Evolutionary conservation across 441 rosid genomes (phyloP), one percentile per base, ranked within the genome.

Genomic region (Hypseocharis bilobata): DNA sequence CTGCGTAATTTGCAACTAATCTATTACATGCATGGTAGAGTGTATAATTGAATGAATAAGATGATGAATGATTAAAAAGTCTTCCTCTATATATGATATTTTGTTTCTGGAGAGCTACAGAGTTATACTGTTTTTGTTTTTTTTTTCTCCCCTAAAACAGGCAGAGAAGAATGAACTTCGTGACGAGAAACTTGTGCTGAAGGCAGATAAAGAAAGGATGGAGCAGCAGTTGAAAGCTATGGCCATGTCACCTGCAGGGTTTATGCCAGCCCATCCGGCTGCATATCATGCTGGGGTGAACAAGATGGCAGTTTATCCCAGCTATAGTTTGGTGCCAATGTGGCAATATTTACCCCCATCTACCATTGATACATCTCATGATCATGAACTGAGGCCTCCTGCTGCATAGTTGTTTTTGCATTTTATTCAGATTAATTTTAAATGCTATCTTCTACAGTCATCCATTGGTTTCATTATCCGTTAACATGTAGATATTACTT

Each of bases 371-470:
- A 88, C 96, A 1, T 86, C 98, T 3, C 86, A 78, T 62, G 96
- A 92, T 74, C 89, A 88, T 60, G 89, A 89, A 80, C 84, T 83
- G 55, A 80, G 98, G 89, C 89, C 98, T 55, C 98, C 98, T 11
- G 96, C 98, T 60, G 98, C 98, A 8, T 92, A 80, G 77, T 63
- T 60, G 4, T 36, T 63, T 1, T 54, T 26, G 23, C 27, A 13
- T 17, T 22, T 26, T 32, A 32, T 32, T 32, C 38, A 32, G 16
- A 23, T 23, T 20, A 0, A 49, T 1, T 47, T 30, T 60, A 59
- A 64, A 55, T 72, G 71, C 64, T 71, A 19, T 61, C 6, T 51
- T 58, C 26, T 60, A n/a, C 6, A 42, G 28, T 38, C 42, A 20
- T 67, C 69, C 32, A 34, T 13, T 62, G 49, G 22, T 30, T 74